Conservation (phyloP, 2,329 filamentous ascomycete genomes). For the Alternaria alternata region DNA sequence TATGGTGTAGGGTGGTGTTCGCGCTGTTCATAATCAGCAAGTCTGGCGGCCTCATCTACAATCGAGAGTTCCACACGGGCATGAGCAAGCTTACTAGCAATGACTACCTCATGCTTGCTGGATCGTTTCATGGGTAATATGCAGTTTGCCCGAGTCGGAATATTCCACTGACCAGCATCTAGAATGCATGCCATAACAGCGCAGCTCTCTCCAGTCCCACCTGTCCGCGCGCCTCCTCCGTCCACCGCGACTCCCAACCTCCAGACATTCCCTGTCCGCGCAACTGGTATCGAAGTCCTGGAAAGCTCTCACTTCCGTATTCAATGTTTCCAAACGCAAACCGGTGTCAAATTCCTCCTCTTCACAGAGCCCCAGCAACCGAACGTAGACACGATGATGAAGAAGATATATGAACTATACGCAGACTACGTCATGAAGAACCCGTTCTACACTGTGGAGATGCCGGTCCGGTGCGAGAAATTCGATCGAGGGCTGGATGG, state of each 20-base stretch:
- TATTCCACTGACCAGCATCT: slow-evolving; percentile 6
- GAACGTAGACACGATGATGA: slow-evolving; percentile 84
- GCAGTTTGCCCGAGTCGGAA: not conserved
- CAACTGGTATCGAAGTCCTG: slow-evolving; percentile 85
- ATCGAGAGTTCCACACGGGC: slow-evolving; percentile 88
- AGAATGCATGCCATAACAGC: slow-evolving; percentile 71
- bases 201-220: slow-evolving; percentile 49
- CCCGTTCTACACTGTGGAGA: slow-evolving; percentile 97
- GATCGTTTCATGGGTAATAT: slow-evolving; percentile 91
- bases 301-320: slow-evolving; percentile 94
- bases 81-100: slow-evolving; percentile 91
- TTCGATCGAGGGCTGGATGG: slow-evolving; percentile 87
- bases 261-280: slow-evolving; percentile 55
- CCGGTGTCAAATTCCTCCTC: slow-evolving; percentile 92
- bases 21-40: slow-evolving; percentile 98
- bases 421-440: slow-evolving; percentile 99
- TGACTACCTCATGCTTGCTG: slow-evolving; percentile 94
- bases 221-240: slow-evolving; percentile 29
- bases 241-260: slow-evolving; percentile 36
- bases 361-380: slow-evolving; percentile 91
- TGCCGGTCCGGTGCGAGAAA: slow-evolving; percentile 94
- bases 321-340: slow-evolving; percentile 94
- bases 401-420: slow-evolving; percentile 92
- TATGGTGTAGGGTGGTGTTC: slow-evolving; percentile 81
- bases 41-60: slow-evolving; percentile 94